These are phyloP conservation scores for Lactifluus pinguis DNA, from an alignment of 768 basidiomycete genomes.

Conservation along the genomic window DNA sequence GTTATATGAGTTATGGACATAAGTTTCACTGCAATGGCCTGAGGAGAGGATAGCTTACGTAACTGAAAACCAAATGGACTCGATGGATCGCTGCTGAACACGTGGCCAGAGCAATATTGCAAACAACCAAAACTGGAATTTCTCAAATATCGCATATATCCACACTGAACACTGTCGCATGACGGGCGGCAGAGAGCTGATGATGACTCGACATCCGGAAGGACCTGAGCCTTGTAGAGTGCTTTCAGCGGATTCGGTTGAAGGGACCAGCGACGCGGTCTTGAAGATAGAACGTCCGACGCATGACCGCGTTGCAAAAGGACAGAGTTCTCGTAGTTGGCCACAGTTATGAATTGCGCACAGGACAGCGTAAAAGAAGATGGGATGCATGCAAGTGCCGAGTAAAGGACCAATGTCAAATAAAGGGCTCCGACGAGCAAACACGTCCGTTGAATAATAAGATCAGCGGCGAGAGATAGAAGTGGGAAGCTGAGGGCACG, in stretches of 20 bases:
- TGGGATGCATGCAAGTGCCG: slow-evolving; percentile 39
- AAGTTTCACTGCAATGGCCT: neutral
- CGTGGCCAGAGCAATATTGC: no score
- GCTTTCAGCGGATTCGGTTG: slow-evolving; percentile 31
- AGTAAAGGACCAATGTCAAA: slow-evolving; percentile 56
- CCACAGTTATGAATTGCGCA: slow-evolving; percentile 29
- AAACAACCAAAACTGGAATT: no score
- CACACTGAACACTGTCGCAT: slow-evolving; percentile 31
- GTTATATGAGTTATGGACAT: slow-evolving; percentile 58
- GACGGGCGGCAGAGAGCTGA: slow-evolving; percentile 54
- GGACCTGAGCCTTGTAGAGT: slow-evolving; percentile 42
- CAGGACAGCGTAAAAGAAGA: neutral
- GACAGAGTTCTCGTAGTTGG: slow-evolving; percentile 54
- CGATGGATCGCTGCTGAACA: no score
- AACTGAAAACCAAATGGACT: neutral
- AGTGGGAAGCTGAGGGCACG: slow-evolving; percentile 27
- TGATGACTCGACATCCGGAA: slow-evolving; percentile 58
- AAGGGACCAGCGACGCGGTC: slow-evolving; percentile 42
- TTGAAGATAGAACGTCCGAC: slow-evolving; percentile 40
- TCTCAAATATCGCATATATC: neutral
- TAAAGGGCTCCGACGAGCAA: slow-evolving; percentile 50
- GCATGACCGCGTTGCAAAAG: slow-evolving; percentile 47
- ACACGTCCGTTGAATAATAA: slow-evolving; percentile 53
- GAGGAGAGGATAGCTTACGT: neutral
- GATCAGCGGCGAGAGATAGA: slow-evolving; percentile 46